phyloP scores from a whole-genome alignment of 257 asterid genomes.

The Fraxinus anomala region DNA sequence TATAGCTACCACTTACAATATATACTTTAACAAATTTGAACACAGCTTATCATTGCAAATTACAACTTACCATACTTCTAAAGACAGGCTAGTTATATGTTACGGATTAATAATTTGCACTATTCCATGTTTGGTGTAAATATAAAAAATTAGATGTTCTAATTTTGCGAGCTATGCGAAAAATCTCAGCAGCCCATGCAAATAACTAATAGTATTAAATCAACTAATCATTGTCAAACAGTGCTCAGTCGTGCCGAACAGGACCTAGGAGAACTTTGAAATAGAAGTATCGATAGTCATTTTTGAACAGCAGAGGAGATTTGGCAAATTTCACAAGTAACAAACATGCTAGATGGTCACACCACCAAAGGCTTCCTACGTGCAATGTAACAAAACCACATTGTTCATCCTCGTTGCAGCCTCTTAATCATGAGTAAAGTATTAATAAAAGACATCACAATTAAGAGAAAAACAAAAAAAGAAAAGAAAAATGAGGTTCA shows the following conservation, averaged over 20 bases:
- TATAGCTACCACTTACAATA: neutral
- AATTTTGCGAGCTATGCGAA: neutral
- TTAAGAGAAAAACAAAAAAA: neutral
- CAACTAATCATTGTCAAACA: neutral
- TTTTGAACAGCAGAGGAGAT: neutral
- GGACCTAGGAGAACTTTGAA: neutral
- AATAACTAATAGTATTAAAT: too few species aligned
- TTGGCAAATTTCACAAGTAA: neutral
- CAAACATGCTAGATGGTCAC: neutral
- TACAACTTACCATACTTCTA: neutral
- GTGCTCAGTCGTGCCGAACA: neutral
- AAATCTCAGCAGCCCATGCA: neutral
- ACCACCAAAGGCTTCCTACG: neutral
- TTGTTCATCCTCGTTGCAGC: too few species aligned
- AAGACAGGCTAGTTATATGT: neutral
- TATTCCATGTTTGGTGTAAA: neutral
- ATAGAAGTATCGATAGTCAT: neutral
- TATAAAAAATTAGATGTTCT: too few species aligned
- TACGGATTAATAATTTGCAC: too few species aligned
- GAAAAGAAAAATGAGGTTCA: neutral
- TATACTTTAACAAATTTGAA: neutral
- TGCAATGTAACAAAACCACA: neutral
- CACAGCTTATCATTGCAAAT: constrained; percentile 1
- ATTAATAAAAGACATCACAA: neutral
- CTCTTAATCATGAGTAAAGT: neutral